phyloP scores from a whole-genome alignment of 306 rosid genomes.

The Trifolium subterraneum region DNA sequence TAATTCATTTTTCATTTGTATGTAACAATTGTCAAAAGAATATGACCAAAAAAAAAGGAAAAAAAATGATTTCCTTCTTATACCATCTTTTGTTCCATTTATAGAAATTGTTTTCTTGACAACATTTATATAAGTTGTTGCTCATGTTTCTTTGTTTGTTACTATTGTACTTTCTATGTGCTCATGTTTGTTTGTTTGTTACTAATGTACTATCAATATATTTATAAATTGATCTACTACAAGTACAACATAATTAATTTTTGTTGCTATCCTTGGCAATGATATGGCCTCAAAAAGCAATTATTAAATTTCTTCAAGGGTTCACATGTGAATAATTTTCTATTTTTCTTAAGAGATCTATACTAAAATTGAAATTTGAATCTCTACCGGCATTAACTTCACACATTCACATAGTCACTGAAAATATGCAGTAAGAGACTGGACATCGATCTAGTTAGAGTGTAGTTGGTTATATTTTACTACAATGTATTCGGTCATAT shows the following conservation, averaged over 20 bases:
- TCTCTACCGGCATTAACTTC: no score
- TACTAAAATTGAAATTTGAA: no score
- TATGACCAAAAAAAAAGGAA: slow-evolving; percentile 37
- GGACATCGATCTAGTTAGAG: no score
- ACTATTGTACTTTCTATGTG: background rate
- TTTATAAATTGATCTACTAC: background rate
- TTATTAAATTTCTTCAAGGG: no score
- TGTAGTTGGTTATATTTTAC: no score
- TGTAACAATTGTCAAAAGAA: slow-evolving; percentile 40
- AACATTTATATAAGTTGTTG: background rate
- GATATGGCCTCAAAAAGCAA: no score
- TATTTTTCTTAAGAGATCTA: no score
- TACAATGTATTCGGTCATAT: no score
- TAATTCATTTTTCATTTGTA: slow-evolving; percentile 48
- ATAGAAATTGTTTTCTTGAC: background rate
- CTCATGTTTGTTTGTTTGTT: background rate
- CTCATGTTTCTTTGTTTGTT: background rate
- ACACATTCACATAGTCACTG: no score
- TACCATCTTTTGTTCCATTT: slow-evolving; percentile 15
- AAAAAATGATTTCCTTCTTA: slow-evolving; percentile 26
- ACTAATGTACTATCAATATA: no score
- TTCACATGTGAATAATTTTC: background rate
- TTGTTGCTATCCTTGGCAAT: background rate
- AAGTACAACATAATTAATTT: background rate
- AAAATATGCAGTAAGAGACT: no score